phyloP scores from a whole-genome alignment of 192 early-diverging fungal genomes.

The Cladochytrium replicatum region DNA sequence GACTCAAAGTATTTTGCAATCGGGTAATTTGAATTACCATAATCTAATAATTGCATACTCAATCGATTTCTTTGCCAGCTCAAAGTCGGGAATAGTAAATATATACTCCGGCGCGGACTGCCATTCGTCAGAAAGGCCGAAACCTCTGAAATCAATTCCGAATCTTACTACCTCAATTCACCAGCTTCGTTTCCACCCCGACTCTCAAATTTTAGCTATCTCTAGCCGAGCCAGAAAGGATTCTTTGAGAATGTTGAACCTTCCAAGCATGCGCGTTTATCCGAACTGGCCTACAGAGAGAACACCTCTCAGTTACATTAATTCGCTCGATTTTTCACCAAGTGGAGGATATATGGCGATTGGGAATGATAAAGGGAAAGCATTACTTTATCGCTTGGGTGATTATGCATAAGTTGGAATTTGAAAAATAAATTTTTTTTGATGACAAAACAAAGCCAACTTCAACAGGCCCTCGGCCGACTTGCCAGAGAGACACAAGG shows the following conservation, averaged over 20 bases:
- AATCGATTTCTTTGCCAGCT: slow-evolving; percentile 23
- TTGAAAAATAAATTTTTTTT: background rate
- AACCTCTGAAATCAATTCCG: slow-evolving; percentile 62
- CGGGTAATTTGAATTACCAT: slow-evolving; percentile 2
- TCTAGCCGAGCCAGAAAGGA: slow-evolving; percentile 63
- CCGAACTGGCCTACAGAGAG: slow-evolving; percentile 85
- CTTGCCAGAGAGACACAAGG: no score
- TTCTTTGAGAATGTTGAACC: slow-evolving; percentile 71
- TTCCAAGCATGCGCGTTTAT: slow-evolving; percentile 72
- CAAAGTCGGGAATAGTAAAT: slow-evolving; percentile 80
- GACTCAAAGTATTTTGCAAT: slow-evolving; percentile 47
- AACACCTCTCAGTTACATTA: slow-evolving; percentile 77
- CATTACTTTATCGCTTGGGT: slow-evolving; percentile 66
- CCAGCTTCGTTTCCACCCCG: slow-evolving; percentile 71
- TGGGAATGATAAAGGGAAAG: slow-evolving; percentile 86
- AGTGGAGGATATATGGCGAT: slow-evolving; percentile 79
- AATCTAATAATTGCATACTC: no score
- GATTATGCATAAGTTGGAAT: slow-evolving; percentile 16
- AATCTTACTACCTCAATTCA: slow-evolving; percentile 81
- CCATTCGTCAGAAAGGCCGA: slow-evolving; percentile 41
- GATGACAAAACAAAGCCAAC: no score
- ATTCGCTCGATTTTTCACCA: slow-evolving; percentile 78
- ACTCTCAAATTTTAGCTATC: slow-evolving; percentile 73
- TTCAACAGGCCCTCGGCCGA: no score
- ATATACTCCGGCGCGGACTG: slow-evolving; percentile 51